Evolutionary conservation across 306 rosid species (phyloP), one percentile per base, ranked within the genome.

Genomic region (Trichosanthes truncata): DNA sequence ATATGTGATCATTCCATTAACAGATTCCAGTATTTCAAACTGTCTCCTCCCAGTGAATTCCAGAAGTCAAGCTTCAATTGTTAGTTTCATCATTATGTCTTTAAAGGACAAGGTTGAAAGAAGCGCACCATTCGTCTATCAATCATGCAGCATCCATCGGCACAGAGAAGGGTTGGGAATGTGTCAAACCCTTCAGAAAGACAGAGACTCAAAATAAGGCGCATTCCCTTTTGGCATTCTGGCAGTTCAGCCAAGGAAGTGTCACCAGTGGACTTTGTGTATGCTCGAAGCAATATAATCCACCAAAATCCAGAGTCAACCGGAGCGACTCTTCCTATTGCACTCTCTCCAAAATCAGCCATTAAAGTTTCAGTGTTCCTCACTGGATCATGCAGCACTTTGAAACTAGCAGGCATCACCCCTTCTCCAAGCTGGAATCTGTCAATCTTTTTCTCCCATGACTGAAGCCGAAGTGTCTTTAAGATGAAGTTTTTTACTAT

Each of bases 251-350:
- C 95, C 87, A 94, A 84, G 82, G 97, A 87, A 77, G 89, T 41
- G 83, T 94, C 98, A 82, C 97, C 95, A 3, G 98, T 92, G 38
- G 97, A 85, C 80, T 94, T 92, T 59, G 97, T 94, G 89, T 92
- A 94, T 9, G 97, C 97, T 40, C 95, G 92, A 57, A 94, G 98
- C 80, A 94, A 80, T 82, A 94, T 94, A 56, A 92, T 92, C 98
- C 98, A 94, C 98, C 98, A 94, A 83, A 94, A 92, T 75, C 98
- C 97, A 69, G 98, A 94, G 86, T 94, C 97, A 79, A 94, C 95
- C 7, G 98, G 97, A 81, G 98, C 98, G 80, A 94, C 98, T 86
- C 98, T 92, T 75, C 98, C 98, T 68, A 94, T 92, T 59, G 98
- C 97, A 83, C 97, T 94, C 81, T 92, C 97, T 43, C 98, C 98